Base-by-base conservation (phyloP, 2,329 filamentous ascomycete genomes). In the Elsinoe ampelina region DNA sequence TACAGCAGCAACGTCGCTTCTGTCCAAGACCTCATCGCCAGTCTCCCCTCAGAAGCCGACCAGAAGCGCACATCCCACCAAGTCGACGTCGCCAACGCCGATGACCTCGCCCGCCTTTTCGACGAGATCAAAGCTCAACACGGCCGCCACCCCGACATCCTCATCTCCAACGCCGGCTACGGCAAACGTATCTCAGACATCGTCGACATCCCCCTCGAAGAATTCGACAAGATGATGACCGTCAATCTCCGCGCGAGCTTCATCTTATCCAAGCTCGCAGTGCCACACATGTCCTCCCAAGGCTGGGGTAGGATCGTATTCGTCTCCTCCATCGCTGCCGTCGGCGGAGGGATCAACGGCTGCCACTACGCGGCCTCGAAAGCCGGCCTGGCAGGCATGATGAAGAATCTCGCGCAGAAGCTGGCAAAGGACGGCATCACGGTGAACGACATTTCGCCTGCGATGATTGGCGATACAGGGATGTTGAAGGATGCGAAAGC, bases 371-470 rank as follows among this genome's bases (percentile, higher is more conserved):
- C 63, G 22, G 63, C 64, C 17, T 65, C 62, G 1, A 64, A 65
- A 26, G 63, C 60, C 34, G 83, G 82, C 2, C 65, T 84, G 59
- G 80, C 78, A 3, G 79, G 80, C 2, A 80, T 85, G 78, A 84
- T 84, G 79, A 80, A 77, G 64, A 85, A 84, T 60, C 72, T 86
- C 30, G 76, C 82, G 0, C 76, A 73, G 0, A 79, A 80, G 45
- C 74, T 85, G 19, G 82, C 80, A 1, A 74, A 77, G 57, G 76
- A 75, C 62, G 81, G 82, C 32, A 82, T 86, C 62, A 83, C 81
- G 12, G 80, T 85, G 57, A 85, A 86, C 58, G 82, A 85, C 60
- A 80, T 86, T n/a, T 80, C 81, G 2, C 83, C 83, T 0, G 82
- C 82, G 5, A 84, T 85, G 81, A 84, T 85, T 59, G 81, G 81